Evolutionary conservation across 1,139 yeast genomes (phyloP).

Genomic region (Citeromyces hawaiiensis): DNA sequence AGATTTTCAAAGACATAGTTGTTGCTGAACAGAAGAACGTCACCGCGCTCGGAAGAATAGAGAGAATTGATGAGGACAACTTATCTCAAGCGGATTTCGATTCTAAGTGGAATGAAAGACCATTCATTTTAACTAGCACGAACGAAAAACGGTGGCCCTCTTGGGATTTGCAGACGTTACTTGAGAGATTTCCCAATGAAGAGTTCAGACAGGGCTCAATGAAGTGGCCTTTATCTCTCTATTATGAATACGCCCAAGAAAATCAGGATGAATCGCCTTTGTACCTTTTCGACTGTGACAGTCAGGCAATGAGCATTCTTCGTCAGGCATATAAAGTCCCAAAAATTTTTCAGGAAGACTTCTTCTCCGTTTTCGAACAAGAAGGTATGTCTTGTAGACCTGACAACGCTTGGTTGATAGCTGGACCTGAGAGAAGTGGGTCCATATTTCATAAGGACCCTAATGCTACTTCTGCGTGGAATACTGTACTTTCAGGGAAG

Average conservation of each 20-base stretch:
- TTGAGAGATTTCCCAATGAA: conserved; percentile 40
- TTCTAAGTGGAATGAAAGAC: conserved; percentile 31
- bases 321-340: conserved; percentile 45
- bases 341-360: conserved; percentile 33
- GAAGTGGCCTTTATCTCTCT: conserved; percentile 57
- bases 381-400: conserved; percentile 45
- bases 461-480: conserved; percentile 86
- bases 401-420: conserved; percentile 80
- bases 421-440: conserved; percentile 73
- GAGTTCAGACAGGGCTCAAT: conserved; percentile 77
- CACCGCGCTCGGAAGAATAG: conserved; percentile 20
- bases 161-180: conserved; percentile 44
- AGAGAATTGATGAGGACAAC: conserved; percentile 28
- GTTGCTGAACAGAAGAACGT: conserved; percentile 25
- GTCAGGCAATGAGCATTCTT: conserved; percentile 46
- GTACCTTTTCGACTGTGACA: conserved; percentile 71
- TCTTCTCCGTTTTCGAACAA: conserved; percentile 28
- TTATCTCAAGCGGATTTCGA: conserved; percentile 34
- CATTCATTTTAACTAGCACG: conserved; percentile 42
- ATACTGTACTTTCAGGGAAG: conserved; percentile 57
- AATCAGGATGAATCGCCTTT: conserved; percentile 76
- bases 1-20: conserved; percentile 31
- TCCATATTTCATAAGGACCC: conserved; percentile 92
- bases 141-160: conserved; percentile 42
- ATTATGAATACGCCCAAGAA: conserved; percentile 41